Conservation (phyloP, 345 rosid species). For the thale cress (Arabidopsis thaliana) region TAIR10.1 NC_003076.8:25663001-25663500, state of each 20-base stretch:
- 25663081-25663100: not conserved
- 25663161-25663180: not conserved
- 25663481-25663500: no score
- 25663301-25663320: not conserved
- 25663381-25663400: not conserved
- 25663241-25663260: not conserved
- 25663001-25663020: slow-evolving; percentile 42
- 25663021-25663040: slow-evolving; percentile 7
- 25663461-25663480: no score
- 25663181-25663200: slow-evolving; percentile 3
- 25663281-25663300: not conserved
- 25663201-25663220: not conserved
- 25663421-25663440: no score
- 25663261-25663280: slow-evolving; percentile 7
- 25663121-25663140: not conserved
- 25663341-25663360: not conserved
- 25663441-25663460: no score
- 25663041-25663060: not conserved
- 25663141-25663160: not conserved
- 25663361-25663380: not conserved
- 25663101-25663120: not conserved
- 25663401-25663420: not conserved
- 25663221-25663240: not conserved
- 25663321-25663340: not conserved
- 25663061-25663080: slow-evolving; percentile 6